Conservation (phyloP, 805 yeast genomes). For the Metschnikowia lochheadii region DNA sequence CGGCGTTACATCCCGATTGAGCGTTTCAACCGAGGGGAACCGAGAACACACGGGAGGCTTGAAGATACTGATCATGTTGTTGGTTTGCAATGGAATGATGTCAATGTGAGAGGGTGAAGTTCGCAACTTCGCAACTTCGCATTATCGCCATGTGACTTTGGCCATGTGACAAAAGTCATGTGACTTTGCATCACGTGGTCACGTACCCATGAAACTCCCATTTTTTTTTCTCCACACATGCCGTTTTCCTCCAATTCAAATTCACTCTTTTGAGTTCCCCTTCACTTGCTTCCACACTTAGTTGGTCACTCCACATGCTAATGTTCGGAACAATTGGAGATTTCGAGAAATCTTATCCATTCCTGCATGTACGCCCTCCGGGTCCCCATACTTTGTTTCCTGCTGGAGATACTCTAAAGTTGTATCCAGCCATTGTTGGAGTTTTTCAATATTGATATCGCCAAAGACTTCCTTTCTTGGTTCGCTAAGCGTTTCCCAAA, state of each 20-base stretch:
- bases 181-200: too few species aligned
- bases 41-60: conserved; percentile 1
- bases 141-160: neutral
- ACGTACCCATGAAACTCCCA: too few species aligned
- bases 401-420: neutral
- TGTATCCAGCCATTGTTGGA: neutral
- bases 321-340: neutral
- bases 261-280: neutral
- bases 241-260: too few species aligned
- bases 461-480: neutral
- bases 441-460: neutral
- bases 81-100: neutral
- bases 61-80: conserved; percentile 13
- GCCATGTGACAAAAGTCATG: too few species aligned
- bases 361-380: neutral
- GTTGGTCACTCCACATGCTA: neutral
- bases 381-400: neutral
- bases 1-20: conserved; percentile 35
- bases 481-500: neutral
- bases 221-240: neutral
- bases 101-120: too few species aligned
- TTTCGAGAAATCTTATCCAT: neutral
- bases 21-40: conserved; percentile 20
- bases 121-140: neutral
- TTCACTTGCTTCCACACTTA: neutral